Evolutionary conservation across 441 rosid species (phyloP).

Genomic region (Capsella rubella): DNA sequence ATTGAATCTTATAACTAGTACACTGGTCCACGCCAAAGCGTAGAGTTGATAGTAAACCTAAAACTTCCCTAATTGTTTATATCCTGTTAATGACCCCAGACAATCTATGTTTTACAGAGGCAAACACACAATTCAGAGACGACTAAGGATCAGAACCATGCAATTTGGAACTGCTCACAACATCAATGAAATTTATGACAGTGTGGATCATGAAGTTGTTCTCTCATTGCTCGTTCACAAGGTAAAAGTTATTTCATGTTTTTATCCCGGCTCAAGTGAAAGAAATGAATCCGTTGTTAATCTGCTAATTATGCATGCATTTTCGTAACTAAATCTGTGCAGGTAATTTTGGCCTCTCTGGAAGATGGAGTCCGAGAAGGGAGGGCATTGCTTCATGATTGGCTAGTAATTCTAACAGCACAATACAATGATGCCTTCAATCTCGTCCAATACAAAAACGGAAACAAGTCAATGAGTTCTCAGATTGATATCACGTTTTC

Average conservation of each 20-base stretch:
- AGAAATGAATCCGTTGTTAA: not conserved
- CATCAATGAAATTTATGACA: conserved; percentile 82
- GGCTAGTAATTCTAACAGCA: conserved; percentile 94
- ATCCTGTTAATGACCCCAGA: conserved; percentile 21
- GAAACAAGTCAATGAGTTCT: conserved; percentile 55
- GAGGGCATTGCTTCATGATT: conserved; percentile 90
- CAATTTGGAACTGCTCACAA: conserved; percentile 80
- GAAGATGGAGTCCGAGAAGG: conserved; percentile 96
- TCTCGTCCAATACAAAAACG: conserved; percentile 70
- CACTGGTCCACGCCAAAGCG: not conserved
- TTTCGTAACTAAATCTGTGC: conserved; percentile 22
- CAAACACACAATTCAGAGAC: conserved; percentile 74
- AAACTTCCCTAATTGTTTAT: not conserved
- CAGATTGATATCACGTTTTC: conserved; percentile 87
- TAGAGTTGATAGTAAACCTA: conserved; percentile 7
- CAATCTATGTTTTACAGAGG: conserved; percentile 54
- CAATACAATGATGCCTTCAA: conserved; percentile 83
- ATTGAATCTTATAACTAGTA: conserved; percentile 14
- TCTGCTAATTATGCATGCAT: conserved; percentile 11
- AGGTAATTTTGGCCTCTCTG: conserved; percentile 91
- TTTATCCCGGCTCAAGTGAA: not conserved
- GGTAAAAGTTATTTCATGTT: conserved; percentile 51
- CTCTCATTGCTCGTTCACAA: conserved; percentile 91
- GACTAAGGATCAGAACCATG: conserved; percentile 89
- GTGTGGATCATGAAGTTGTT: conserved; percentile 88